Conservation (phyloP, 768 basidiomycete genomes). For the Mycena haematopus region DNA sequence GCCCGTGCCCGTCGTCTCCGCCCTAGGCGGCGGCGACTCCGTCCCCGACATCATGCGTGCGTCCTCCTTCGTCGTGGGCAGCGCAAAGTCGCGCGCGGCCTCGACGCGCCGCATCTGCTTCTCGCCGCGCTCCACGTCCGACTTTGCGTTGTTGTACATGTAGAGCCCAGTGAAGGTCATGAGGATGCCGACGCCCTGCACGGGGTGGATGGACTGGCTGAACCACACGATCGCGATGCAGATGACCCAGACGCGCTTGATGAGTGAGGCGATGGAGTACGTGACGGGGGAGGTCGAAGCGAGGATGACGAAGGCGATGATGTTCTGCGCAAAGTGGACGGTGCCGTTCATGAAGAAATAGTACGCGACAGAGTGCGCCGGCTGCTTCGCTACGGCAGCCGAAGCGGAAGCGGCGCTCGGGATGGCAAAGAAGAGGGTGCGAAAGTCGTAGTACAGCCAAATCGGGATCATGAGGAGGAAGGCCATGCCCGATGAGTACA, state of each 20-base stretch:
- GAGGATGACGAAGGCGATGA: constrained; percentile 96
- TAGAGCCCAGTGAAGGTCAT: constrained; percentile 91
- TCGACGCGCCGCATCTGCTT: constrained; percentile 82
- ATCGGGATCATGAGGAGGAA: constrained; percentile 96
- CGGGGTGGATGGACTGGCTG: constrained; percentile 79
- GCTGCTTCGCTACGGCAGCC: constrained; percentile 46
- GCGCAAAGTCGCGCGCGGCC: constrained; percentile 67
- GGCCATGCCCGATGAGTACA: constrained; percentile 94
- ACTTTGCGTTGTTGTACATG: constrained; percentile 95
- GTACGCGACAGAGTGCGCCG: constrained; percentile 71
- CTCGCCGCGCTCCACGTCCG: constrained; percentile 93
- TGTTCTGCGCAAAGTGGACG: constrained; percentile 96
- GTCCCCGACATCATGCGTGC: constrained; percentile 51
- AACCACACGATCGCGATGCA: constrained; percentile 99
- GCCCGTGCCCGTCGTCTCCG: constrained; percentile 45
- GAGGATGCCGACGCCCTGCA: constrained; percentile 90
- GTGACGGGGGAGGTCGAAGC: constrained; percentile 97
- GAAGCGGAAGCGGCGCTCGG: background rate
- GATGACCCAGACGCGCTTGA: constrained; percentile 98
- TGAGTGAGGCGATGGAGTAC: constrained; percentile 96
- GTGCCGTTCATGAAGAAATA: constrained; percentile 95
- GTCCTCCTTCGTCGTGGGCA: constrained; percentile 74
- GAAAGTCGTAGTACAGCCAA: constrained; percentile 90
- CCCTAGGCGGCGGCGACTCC: constrained; percentile 38
- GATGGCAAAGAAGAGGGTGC: constrained; percentile 58